Evolutionary conservation across 2,329 filamentous ascomycete species (phyloP).

Genomic region (Alternaria sp.): DNA sequence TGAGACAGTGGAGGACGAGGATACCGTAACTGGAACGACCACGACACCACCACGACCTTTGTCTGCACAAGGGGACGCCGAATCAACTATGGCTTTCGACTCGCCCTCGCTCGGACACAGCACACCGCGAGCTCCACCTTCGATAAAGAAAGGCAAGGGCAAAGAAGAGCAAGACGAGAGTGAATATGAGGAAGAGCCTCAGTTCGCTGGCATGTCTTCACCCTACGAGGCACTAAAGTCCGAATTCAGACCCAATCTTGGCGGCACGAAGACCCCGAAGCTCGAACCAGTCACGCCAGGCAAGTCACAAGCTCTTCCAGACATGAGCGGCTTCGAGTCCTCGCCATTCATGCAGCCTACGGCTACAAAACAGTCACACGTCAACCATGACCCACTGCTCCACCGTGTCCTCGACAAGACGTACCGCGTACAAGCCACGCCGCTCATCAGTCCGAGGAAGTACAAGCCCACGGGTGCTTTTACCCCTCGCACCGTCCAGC

Average conservation of each 20-base stretch:
- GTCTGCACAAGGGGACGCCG: constrained; percentile 49
- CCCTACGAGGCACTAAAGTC: constrained; percentile 78
- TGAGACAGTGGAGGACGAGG: constrained; percentile 53
- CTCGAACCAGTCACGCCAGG: constrained; percentile 51
- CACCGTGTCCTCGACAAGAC: constrained; percentile 95
- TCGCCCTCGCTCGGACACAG: constrained; percentile 65
- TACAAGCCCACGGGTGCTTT: constrained; percentile 53
- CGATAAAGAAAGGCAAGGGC: constrained; percentile 27
- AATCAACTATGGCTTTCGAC: constrained; percentile 73
- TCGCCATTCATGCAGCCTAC: constrained; percentile 62
- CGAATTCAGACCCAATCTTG: constrained; percentile 73
- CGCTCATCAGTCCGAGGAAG: constrained; percentile 70
- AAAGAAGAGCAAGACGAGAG: constrained; percentile 22
- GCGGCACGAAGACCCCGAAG: constrained; percentile 45
- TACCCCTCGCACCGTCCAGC: constrained; percentile 50
- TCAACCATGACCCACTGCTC: constrained; percentile 76
- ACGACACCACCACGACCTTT: constrained; percentile 53
- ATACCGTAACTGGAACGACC: constrained; percentile 52
- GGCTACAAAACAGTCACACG: constrained; percentile 38
- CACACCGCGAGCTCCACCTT: constrained; percentile 63
- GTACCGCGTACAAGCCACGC: constrained; percentile 92
- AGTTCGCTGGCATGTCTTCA: constrained; percentile 73
- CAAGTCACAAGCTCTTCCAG: constrained; percentile 46
- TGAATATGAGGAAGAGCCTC: constrained; percentile 44
- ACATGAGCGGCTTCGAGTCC: constrained; percentile 57